A percentile compares a stretch with the other conserved stretches of the same genome.
Evolutionary conservation across 208 protist species (phyloP).

Genomic region (Wallacemonas sp.): DNA sequence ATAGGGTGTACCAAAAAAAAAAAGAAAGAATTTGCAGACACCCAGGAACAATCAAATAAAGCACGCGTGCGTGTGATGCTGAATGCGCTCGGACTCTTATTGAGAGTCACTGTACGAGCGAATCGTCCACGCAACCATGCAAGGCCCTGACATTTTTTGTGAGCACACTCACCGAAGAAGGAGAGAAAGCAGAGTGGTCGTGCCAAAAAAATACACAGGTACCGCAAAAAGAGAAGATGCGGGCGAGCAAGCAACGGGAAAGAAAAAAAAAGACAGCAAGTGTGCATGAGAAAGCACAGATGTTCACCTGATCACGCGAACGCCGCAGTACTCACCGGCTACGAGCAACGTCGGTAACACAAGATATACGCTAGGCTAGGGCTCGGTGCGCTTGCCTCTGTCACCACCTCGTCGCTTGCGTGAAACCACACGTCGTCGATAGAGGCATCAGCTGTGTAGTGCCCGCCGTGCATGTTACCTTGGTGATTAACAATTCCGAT

Average conservation of each 20-base stretch:
- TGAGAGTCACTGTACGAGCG: no score
- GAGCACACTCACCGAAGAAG: no score
- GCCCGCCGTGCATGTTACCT: conserved; percentile 89
- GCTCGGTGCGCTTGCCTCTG: conserved; percentile 26
- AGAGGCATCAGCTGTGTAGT: conserved; percentile 86
- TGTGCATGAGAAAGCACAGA: neutral
- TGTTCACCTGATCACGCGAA: no score
- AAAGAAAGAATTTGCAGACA: no score
- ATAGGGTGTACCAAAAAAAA: conserved; percentile 18
- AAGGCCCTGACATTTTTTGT: no score
- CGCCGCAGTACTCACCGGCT: no score
- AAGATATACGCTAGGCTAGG: conserved; percentile 76
- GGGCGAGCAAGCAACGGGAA: conserved; percentile 2
- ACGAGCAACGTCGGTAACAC: conserved; percentile 47
- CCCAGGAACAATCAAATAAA: no score
- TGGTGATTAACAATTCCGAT: conserved; percentile 89
- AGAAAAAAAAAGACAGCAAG: conserved; percentile 3
- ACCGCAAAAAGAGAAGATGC: conserved; percentile 17
- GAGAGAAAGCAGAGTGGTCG: no score
- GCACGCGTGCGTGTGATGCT: no score
- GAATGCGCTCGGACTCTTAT: no score
- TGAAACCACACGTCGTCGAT: conserved; percentile 76
- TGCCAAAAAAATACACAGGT: no score
- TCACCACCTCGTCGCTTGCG: conserved; percentile 82
- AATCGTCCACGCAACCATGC: no score